phyloP scores from a whole-genome alignment of 306 rosid species.

The Fagus sylvatica region DNA sequence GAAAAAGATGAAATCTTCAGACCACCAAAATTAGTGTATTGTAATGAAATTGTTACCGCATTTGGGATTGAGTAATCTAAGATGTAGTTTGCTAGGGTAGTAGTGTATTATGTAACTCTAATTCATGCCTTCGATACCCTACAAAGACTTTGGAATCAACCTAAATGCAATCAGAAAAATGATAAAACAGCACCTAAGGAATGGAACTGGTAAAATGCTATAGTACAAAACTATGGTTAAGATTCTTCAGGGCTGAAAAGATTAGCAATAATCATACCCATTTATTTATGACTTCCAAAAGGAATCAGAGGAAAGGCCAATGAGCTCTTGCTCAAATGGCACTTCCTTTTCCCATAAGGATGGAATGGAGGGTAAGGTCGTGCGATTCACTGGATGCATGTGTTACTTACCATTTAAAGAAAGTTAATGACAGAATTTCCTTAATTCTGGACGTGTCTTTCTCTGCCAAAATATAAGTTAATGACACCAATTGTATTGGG shows the following conservation, averaged over 20 bases:
- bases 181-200: not conserved
- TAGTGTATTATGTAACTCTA: too few relatives aligned
- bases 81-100: not conserved
- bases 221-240: not conserved
- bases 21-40: not conserved
- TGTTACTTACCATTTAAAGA: not conserved
- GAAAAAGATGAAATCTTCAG: not conserved
- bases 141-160: not conserved
- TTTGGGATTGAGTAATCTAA: not conserved
- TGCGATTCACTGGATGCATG: not conserved
- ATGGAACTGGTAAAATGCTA: not conserved
- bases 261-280: not conserved
- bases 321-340: not conserved
- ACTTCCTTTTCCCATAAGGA: not conserved
- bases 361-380: not conserved
- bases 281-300: not conserved
- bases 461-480: slow-evolving; percentile 26
- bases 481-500: not conserved
- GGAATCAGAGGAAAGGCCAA: not conserved
- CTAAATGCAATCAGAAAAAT: not conserved
- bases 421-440: slow-evolving; percentile 25
- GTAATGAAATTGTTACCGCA: not conserved
- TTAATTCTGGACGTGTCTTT: slow-evolving; percentile 28
- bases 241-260: not conserved
- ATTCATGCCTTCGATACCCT: not conserved